These are phyloP conservation scores for Rhizophora mangle DNA, from an alignment of 345 rosid genomes.

Conservation along the genomic window DNA sequence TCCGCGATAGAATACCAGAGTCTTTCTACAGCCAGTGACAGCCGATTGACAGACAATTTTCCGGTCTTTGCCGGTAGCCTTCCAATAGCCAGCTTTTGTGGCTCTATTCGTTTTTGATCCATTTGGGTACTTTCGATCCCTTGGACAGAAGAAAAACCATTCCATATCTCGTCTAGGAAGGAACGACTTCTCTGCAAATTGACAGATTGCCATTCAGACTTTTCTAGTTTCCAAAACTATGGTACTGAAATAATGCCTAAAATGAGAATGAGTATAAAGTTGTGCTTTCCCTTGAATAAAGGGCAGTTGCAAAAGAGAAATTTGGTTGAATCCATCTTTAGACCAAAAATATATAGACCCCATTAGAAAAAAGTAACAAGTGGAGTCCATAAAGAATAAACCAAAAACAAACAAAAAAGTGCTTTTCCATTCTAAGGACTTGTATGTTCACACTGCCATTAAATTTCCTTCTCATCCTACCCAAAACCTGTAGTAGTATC, in stretches of 20 bases:
- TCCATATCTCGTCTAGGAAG: conserved; percentile 77
- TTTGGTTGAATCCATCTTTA: conserved; percentile 12
- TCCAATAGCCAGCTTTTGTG: conserved; percentile 90
- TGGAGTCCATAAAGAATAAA: conserved; percentile 11
- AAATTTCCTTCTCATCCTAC: too few species aligned
- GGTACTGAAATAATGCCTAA: neutral
- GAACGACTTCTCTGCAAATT: conserved; percentile 66
- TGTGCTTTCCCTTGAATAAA: neutral
- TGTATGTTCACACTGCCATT: conserved; percentile 23
- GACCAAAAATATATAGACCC: conserved; percentile 21
- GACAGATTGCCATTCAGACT: conserved; percentile 7
- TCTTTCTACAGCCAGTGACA: conserved; percentile 58
- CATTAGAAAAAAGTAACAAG: conserved; percentile 7
- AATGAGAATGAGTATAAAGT: neutral
- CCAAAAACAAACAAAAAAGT: conserved; percentile 26
- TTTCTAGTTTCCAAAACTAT: neutral
- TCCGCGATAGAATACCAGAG: conserved; percentile 75
- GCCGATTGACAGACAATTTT: conserved; percentile 56
- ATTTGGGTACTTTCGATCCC: conserved; percentile 82
- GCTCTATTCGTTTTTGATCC: conserved; percentile 82
- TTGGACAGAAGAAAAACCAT: conserved; percentile 90
- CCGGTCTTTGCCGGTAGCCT: conserved; percentile 89
- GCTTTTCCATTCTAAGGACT: conserved; percentile 28
- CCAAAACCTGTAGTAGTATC: too few species aligned
- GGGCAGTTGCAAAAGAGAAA: neutral